These are phyloP conservation scores for Globisporangium lucens DNA, from an alignment of 352 stramenopile genomes.

Conservation along the genomic window DNA sequence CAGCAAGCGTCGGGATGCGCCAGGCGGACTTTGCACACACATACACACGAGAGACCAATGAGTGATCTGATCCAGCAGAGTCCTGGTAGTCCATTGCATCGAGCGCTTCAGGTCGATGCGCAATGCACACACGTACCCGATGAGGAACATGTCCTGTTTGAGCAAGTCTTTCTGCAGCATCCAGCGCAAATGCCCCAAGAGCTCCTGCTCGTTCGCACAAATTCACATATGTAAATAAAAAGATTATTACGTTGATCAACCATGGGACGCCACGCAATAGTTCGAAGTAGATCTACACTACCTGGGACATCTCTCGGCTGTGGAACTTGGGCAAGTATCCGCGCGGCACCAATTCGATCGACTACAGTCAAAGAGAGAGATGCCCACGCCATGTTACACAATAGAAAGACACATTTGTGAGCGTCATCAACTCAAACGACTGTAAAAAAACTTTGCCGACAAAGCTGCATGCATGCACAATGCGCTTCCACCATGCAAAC, in stretches of 20 bases:
- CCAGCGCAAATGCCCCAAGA: conserved; percentile 78
- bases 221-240: not conserved
- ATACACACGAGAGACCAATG: not conserved
- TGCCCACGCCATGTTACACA: not conserved
- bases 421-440: too few species aligned
- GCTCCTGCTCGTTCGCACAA: conserved; percentile 30
- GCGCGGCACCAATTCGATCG: conserved; percentile 48
- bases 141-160: conserved; percentile 87
- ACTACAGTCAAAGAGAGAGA: conserved; percentile 17
- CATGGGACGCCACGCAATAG: not conserved
- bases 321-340: conserved; percentile 45
- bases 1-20: conserved; percentile 63
- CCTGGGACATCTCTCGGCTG: conserved; percentile 42
- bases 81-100: not conserved
- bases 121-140: conserved; percentile 40
- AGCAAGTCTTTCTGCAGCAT: conserved; percentile 85
- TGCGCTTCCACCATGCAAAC: too few species aligned
- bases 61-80: not conserved
- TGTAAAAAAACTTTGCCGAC: too few species aligned
- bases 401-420: not conserved
- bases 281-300: conserved; percentile 6
- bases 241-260: not conserved
- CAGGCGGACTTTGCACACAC: conserved; percentile 46
- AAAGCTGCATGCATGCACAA: not conserved
- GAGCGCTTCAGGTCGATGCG: not conserved